A percentile compares a stretch with the other conserved stretches of the same genome.
These are phyloP conservation scores for Kuraishia floccosa DNA, from an alignment of 805 yeast genomes.

Conservation along the genomic window DNA sequence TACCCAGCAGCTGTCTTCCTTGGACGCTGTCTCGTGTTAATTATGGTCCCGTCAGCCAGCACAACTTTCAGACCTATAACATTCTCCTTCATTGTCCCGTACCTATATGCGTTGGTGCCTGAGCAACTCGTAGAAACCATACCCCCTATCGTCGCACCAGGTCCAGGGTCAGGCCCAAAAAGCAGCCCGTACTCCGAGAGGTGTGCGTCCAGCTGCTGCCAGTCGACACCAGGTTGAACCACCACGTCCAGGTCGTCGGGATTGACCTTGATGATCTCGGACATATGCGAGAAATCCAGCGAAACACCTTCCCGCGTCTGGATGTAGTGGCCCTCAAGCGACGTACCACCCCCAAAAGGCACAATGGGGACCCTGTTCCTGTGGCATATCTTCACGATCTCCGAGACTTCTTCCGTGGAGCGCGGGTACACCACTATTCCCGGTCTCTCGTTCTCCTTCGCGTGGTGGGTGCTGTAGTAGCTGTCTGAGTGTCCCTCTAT, in stretches of 20 bases:
- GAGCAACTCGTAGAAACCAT: slow-evolving; percentile 71
- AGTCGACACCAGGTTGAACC: slow-evolving; percentile 71
- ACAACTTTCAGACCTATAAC: slow-evolving; percentile 61
- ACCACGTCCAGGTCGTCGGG: slow-evolving; percentile 56
- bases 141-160: slow-evolving; percentile 75
- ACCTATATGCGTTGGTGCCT: slow-evolving; percentile 69
- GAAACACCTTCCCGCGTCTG: slow-evolving; percentile 57
- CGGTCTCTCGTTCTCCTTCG: slow-evolving; percentile 17
- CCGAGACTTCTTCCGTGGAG: slow-evolving; percentile 55
- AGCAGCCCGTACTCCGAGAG: slow-evolving; percentile 36
- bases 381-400: slow-evolving; percentile 50
- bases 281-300: slow-evolving; percentile 51
- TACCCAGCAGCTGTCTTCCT: slow-evolving; percentile 75
- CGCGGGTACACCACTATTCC: slow-evolving; percentile 48
- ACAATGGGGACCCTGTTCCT: slow-evolving; percentile 55
- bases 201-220: slow-evolving; percentile 57
- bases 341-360: slow-evolving; percentile 73
- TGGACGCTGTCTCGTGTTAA: slow-evolving; percentile 66
- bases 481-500: slow-evolving; percentile 16
- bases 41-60: slow-evolving; percentile 67
- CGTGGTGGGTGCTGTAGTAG: slow-evolving; percentile 21
- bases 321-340: slow-evolving; percentile 73
- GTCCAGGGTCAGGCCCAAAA: slow-evolving; percentile 74
- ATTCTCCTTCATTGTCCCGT: slow-evolving; percentile 78
- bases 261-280: slow-evolving; percentile 42